Evolutionary conservation across 2,329 filamentous ascomycete species (phyloP).

Genomic region (Thielaviopsis musarum): DNA sequence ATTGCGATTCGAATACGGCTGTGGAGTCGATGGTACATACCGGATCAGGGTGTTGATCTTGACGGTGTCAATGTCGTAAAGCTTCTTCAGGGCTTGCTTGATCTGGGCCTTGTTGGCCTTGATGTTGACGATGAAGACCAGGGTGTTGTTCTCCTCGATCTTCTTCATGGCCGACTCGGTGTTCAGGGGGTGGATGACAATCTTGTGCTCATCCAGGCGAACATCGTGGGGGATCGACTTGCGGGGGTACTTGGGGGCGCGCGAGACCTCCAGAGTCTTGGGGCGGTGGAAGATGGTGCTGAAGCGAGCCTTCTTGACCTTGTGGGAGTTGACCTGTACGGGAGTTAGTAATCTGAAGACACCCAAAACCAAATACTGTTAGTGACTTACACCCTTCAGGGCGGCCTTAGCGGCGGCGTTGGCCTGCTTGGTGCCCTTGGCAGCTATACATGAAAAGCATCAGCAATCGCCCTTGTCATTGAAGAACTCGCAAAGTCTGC

Average conservation of each 20-base stretch:
- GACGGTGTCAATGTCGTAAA: slow-evolving; percentile 94
- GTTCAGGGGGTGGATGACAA: slow-evolving; percentile 96
- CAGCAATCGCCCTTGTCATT: slow-evolving; percentile 50
- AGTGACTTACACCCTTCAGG: slow-evolving; percentile 73
- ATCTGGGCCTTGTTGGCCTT: slow-evolving; percentile 99
- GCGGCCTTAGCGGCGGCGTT: slow-evolving; percentile 88
- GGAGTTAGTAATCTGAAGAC: neutral
- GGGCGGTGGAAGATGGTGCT: slow-evolving; percentile 94
- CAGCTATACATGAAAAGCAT: slow-evolving; percentile 42
- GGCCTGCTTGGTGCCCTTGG: slow-evolving; percentile 67
- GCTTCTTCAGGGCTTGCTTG: slow-evolving; percentile 94
- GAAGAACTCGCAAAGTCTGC: slow-evolving; percentile 62
- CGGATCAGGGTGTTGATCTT: slow-evolving; percentile 99
- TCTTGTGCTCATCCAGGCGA: slow-evolving; percentile 92
- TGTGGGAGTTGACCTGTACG: slow-evolving; percentile 43
- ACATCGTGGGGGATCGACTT: slow-evolving; percentile 82
- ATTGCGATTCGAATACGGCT: neutral
- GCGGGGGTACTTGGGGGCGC: slow-evolving; percentile 88
- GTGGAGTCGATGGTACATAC: slow-evolving; percentile 31
- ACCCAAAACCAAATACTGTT: neutral
- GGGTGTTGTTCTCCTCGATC: slow-evolving; percentile 99
- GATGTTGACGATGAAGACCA: slow-evolving; percentile 92
- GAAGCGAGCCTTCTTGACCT: slow-evolving; percentile 82
- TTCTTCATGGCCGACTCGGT: slow-evolving; percentile 99
- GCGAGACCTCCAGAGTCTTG: slow-evolving; percentile 86